A percentile compares a stretch with the other conserved stretches of the same genome.
These are phyloP conservation scores for Ceratobasidium sp. DNA, from an alignment of 1,284 basidiomycete species.

Conservation along the genomic window DNA sequence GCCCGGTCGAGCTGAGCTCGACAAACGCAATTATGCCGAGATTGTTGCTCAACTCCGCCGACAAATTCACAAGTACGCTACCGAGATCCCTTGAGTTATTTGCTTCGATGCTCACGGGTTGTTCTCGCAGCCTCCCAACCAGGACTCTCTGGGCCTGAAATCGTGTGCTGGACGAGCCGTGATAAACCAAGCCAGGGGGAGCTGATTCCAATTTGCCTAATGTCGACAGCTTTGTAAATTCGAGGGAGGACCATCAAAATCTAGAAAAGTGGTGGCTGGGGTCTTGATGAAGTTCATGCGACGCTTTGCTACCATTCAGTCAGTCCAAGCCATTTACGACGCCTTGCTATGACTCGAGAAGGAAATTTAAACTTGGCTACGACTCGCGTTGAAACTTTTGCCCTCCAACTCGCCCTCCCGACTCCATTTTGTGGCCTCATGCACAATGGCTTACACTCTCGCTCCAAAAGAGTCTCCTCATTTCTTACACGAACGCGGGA, in stretches of 20 bases:
- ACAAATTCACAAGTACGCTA: constrained; percentile 54
- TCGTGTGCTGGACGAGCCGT: constrained; percentile 7
- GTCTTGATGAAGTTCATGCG: too few species aligned
- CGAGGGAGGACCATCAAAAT: too few species aligned
- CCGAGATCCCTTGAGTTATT: too few species aligned
- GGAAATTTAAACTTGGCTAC: too few species aligned
- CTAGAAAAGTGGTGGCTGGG: too few species aligned
- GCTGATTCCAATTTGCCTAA: too few species aligned
- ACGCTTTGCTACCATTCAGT: background rate
- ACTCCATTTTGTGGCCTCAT: constrained; percentile 33
- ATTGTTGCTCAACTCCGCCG: constrained; percentile 50
- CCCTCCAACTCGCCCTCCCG: too few species aligned
- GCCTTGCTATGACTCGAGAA: too few species aligned
- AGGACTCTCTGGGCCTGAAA: constrained; percentile 60
- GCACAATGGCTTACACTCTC: background rate
- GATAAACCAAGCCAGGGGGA: too few species aligned
- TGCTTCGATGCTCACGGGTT: constrained; percentile 68
- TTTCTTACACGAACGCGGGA: background rate
- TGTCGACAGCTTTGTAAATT: too few species aligned
- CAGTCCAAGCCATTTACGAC: too few species aligned
- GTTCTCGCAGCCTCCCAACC: constrained; percentile 76
- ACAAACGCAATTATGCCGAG: constrained; percentile 67
- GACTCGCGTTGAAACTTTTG: too few species aligned
- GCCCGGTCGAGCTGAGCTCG: constrained; percentile 77
- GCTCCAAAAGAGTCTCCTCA: background rate